A percentile compares a stretch with the other conserved stretches of the same genome.
phyloP scores from a whole-genome alignment of 495 filamentous ascomycete genomes.

The Neurospora sp. region DNA sequence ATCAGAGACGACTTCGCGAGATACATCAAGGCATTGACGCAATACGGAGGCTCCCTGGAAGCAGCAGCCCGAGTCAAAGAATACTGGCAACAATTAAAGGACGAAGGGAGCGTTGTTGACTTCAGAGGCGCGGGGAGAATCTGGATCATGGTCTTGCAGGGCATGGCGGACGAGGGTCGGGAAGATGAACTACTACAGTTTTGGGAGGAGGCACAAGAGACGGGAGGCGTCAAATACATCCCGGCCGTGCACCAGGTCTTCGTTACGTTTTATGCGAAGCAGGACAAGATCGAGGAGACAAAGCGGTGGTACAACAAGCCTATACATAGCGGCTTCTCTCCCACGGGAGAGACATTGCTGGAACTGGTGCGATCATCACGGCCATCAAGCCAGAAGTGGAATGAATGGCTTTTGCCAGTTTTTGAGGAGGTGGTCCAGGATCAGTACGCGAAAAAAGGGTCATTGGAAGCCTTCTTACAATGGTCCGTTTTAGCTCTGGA shows the following conservation, averaged over 20 bases:
- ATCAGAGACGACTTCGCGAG: slow-evolving; percentile 34
- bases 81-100: slow-evolving; percentile 18
- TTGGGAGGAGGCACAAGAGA: slow-evolving; percentile 11
- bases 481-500: slow-evolving; percentile 63
- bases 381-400: slow-evolving; percentile 37
- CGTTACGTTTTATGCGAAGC: slow-evolving; percentile 39
- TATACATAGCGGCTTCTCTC: slow-evolving; percentile 28
- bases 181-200: slow-evolving; percentile 40
- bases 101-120: slow-evolving; percentile 17
- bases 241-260: slow-evolving; percentile 37
- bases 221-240: slow-evolving; percentile 21
- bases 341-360: slow-evolving; percentile 37
- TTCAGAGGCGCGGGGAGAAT: slow-evolving; percentile 25
- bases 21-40: slow-evolving; percentile 45
- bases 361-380: slow-evolving; percentile 39
- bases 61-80: slow-evolving; percentile 42
- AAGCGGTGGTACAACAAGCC: slow-evolving; percentile 58
- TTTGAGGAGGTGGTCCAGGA: slow-evolving; percentile 46
- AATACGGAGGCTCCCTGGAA: slow-evolving; percentile 49
- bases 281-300: slow-evolving; percentile 41
- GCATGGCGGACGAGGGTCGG: slow-evolving; percentile 56
- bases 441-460: slow-evolving; percentile 34
- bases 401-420: slow-evolving; percentile 49
- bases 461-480: slow-evolving; percentile 61
- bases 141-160: slow-evolving; percentile 54